Base-by-base conservation (phyloP, 345 rosid species). In the Eucalyptus regnans region DNA sequence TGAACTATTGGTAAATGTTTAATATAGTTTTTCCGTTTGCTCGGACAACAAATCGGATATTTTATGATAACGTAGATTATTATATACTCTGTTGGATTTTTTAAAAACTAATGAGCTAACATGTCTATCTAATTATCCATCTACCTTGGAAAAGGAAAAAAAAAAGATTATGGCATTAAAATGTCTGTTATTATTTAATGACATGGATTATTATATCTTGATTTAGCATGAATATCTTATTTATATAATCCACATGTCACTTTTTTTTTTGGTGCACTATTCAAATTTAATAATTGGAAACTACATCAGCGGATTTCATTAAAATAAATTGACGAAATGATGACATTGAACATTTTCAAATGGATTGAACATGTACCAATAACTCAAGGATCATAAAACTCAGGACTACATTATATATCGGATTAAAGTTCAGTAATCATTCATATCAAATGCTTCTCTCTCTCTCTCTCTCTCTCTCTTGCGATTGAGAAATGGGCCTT, bases 321-420 rank as follows among this genome's bases (percentile, higher is more conserved):
- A 29, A 62, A 15, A 12, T 12, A 15, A 29, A 29, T 64, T n/a
- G 31, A n/a, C 0, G 0, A 2, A n/a, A 64, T 13, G 7, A 64
- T 4, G 5, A n/a, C 9, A n/a, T 7, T n/a, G 1, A 11, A 1
- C 4, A 20, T 76, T 11, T 41, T 37, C 4, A 20, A 20, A 9
- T 18, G 1, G 1, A 71, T 71, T 37, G 46, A 5, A 71, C 3
- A 18, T 37, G 4, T 37, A 18, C 1, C 1, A 71, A 9, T 9
- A 71, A 1, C 43, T 71, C 1, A 20, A 0, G 0, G 0, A 76
- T 5, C 3, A 4, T 6, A 76, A 41, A 2, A 1, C 12, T 5
- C 7, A 0, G 0, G 1, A 41, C 8, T 22, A 20, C 4, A 37
- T 6, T 6, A 6, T 10, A 10, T 71, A 37, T 37, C 11, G 13